Evolutionary conservation across 345 rosid species (phyloP), one percentile per base, ranked within the genome.

Genomic region (Pistacia atlantica): DNA sequence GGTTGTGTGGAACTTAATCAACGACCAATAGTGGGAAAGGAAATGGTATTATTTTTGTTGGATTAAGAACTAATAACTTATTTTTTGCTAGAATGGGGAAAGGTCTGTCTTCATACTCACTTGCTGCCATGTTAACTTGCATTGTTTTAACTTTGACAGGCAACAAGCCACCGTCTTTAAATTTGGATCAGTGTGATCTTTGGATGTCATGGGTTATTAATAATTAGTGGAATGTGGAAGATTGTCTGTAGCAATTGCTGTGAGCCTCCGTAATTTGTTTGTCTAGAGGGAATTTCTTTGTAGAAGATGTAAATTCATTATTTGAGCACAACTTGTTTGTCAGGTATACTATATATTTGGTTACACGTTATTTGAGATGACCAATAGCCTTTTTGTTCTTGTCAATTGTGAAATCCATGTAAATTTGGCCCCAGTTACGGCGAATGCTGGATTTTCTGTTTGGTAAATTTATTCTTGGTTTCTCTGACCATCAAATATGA

Each of bases 51-150:
- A 4, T 38, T 45, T 57, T 35, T 52, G 33, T 14, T 52, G 12
- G 61, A 51, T 64, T 60, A 49, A 18, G 52, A 38, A 25, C 52
- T 13, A 58, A 61, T 71, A 7, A 42, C 46, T 42, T 42, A 5
- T 42, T 42, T 65, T 65, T 65, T 17, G 69, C 69, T n/a, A 38
- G 69, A 42, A n/a, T 66, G 51, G 52, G 69, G 54, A 22, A 9
- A 11, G 58, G n/a, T 54, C 33, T 63, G 20, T 63, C n/a, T 64
- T 61, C 28, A 59, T 49, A 31, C 61, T 73, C 16, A 48, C 59
- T 62, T 62, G 42, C 2, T 1, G 10, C 59, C 38, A 10, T 52
- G 55, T 45, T 49, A 28, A 73, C 37, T 38, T 73, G 68, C 60
- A 28, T 0, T 12, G 51, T 73, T 62, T 62, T 38, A 38, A 62